These are phyloP conservation scores for Albifimbria verrucaria DNA, from an alignment of 2,329 filamentous ascomycete genomes.

Conservation along the genomic window DNA sequence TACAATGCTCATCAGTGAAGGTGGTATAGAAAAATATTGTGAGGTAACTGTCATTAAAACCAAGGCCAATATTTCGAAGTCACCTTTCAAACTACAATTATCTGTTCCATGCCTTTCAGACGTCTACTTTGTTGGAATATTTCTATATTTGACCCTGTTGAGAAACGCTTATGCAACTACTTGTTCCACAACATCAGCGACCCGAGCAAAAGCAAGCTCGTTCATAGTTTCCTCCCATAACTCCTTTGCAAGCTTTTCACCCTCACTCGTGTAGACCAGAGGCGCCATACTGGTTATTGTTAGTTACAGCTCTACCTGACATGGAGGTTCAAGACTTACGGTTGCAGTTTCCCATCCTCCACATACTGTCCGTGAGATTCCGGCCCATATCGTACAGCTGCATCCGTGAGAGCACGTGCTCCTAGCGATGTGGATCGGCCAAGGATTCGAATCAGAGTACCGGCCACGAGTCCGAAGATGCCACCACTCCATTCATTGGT, in stretches of 20 bases:
- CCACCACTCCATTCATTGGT: neutral
- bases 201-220: neutral
- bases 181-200: too few relatives aligned
- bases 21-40: too few relatives aligned
- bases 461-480: neutral
- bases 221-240: neutral
- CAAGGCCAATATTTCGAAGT: too few relatives aligned
- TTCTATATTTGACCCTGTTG: too few relatives aligned
- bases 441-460: neutral
- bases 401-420: neutral
- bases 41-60: too few relatives aligned
- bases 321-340: slow-evolving; percentile 1
- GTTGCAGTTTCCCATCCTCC: neutral
- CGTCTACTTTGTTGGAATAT: too few relatives aligned
- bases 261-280: neutral
- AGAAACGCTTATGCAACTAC: too few relatives aligned
- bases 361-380: neutral
- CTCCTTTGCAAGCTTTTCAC: neutral
- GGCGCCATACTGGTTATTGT: slow-evolving; percentile 1
- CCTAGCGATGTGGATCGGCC: neutral
- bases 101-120: too few relatives aligned
- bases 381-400: neutral
- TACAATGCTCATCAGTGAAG: too few relatives aligned
- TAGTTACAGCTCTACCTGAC: neutral
- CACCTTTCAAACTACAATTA: too few relatives aligned